A percentile compares a stretch with the other conserved stretches of the same genome.
Conservation (phyloP, 192 early-diverging fungal species). For the Podila verticillata region DNA sequence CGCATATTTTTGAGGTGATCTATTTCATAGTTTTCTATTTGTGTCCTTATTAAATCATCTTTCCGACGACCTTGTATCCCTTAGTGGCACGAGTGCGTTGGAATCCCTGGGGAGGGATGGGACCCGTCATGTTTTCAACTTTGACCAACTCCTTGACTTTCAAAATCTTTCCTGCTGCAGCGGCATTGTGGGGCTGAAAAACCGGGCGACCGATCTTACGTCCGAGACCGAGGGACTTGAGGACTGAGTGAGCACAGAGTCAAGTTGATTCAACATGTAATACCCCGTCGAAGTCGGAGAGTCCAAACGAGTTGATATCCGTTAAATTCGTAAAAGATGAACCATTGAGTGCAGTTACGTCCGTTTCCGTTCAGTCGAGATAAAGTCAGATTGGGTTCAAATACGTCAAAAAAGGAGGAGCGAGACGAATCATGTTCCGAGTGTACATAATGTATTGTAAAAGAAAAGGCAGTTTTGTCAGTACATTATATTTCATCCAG, state of each 20-base stretch:
- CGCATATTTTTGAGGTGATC: too few relatives aligned
- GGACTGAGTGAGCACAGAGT: slow-evolving; percentile 5
- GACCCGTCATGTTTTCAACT: slow-evolving; percentile 43
- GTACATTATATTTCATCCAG: too few relatives aligned
- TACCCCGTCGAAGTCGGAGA: not conserved
- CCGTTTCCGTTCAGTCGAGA: too few relatives aligned
- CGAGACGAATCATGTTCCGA: too few relatives aligned
- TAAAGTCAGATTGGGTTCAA: too few relatives aligned
- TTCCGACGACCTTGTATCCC: slow-evolving; percentile 50
- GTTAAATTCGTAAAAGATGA: not conserved
- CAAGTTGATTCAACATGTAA: not conserved
- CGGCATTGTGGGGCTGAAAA: slow-evolving; percentile 40
- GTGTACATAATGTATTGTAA: too few relatives aligned
- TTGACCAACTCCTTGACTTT: slow-evolving; percentile 53
- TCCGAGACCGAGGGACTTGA: slow-evolving; percentile 45
- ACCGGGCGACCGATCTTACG: slow-evolving; percentile 46
- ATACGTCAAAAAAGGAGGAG: too few relatives aligned
- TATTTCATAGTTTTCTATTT: not conserved
- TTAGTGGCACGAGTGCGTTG: slow-evolving; percentile 45
- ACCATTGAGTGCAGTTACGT: too few relatives aligned
- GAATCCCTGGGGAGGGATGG: slow-evolving; percentile 42
- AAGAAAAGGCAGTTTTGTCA: too few relatives aligned
- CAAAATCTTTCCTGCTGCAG: slow-evolving; percentile 51
- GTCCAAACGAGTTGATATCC: not conserved
- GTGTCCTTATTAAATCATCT: slow-evolving; percentile 24